Percentiles rank a stretch among this genome's conserved stretches.
Conservation (phyloP, 2,329 filamentous ascomycete genomes). For the Pseudocercospora musae region DNA sequence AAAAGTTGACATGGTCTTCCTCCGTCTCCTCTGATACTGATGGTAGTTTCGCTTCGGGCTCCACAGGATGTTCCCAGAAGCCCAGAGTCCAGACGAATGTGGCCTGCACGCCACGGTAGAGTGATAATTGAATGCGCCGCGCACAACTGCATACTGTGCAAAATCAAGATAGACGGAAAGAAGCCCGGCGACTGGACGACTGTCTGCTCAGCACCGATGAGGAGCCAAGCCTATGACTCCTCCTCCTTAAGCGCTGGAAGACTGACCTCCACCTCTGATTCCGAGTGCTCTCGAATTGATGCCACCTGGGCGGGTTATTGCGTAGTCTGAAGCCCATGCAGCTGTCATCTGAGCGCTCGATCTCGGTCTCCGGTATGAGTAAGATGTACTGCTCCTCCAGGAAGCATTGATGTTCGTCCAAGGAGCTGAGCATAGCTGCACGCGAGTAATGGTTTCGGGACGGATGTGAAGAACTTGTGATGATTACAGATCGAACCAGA, state of each 20-base stretch:
- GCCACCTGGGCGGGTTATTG: background rate
- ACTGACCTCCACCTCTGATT: conserved; percentile 6
- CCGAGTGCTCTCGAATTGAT: background rate
- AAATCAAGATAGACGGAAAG: conserved; percentile 2
- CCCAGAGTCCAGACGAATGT: background rate
- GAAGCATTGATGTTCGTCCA: conserved; percentile 18
- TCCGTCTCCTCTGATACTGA: background rate
- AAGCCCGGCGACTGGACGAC: background rate
- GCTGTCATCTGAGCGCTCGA: background rate
- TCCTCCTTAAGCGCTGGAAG: conserved; percentile 6
- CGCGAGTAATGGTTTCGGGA: background rate
- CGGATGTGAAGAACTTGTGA: background rate
- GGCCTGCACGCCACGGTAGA: background rate
- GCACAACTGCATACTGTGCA: background rate
- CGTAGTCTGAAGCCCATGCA: background rate
- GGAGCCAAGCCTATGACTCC: background rate
- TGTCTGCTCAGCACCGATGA: background rate
- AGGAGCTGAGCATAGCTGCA: conserved; percentile 4
- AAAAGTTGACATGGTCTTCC: background rate
- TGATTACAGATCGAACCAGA: background rate
- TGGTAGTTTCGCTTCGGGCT: background rate
- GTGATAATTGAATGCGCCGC: background rate
- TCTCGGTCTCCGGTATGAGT: conserved; percentile 2
- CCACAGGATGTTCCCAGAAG: background rate
- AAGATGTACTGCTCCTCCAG: conserved; percentile 13